Conservation (phyloP, 192 early-diverging fungal species). For the Glomus cerebriforme region DNA sequence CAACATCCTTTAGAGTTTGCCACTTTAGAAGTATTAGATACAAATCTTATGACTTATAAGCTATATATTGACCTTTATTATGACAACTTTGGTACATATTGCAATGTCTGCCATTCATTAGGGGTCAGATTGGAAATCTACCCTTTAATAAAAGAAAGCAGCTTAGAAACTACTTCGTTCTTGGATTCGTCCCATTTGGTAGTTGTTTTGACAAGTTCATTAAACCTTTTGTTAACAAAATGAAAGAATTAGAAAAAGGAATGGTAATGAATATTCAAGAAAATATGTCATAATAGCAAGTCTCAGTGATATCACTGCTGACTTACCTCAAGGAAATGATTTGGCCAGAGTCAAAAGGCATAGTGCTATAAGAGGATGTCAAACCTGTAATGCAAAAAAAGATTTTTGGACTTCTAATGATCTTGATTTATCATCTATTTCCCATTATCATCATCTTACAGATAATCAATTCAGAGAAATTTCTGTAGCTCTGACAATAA, state of each 20-base stretch:
- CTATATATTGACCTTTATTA: background rate
- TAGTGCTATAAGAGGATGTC: background rate
- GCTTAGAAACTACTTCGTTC: background rate
- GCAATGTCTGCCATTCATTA: background rate
- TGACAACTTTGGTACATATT: background rate
- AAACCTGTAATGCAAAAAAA: background rate
- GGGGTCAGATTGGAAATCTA: background rate
- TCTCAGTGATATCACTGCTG: background rate
- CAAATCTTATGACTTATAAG: background rate
- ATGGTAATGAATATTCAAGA: background rate
- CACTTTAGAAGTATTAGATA: background rate
- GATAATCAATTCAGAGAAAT: background rate
- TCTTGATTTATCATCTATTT: background rate
- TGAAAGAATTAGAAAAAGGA: background rate
- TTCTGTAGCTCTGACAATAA: background rate
- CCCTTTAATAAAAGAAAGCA: background rate
- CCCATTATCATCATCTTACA: background rate
- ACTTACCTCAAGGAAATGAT: constrained; percentile 18
- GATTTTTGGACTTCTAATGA: background rate
- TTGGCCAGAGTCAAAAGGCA: background rate
- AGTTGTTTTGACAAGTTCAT: background rate
- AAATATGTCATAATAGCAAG: background rate
- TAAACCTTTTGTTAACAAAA: background rate
- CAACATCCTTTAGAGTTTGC: background rate
- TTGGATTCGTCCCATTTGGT: background rate